phyloP scores from a whole-genome alignment of 306 rosid species.

The Quercus agrifolia region DNA sequence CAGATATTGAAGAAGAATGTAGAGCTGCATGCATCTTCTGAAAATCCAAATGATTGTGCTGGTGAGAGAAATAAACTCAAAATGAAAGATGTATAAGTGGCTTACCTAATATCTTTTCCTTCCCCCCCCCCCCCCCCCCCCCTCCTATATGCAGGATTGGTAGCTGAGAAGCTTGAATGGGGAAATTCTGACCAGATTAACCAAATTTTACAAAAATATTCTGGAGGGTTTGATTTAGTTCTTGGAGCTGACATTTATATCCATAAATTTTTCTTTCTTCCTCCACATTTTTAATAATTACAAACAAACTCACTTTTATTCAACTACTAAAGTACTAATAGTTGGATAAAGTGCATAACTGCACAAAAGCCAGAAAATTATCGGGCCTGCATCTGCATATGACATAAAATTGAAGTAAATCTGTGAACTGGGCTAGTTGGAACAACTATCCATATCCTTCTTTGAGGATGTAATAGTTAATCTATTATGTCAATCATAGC shows the following conservation, averaged over 20 bases:
- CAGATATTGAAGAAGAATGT: constrained; percentile 85
- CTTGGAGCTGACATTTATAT: constrained; percentile 98
- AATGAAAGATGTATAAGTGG: constrained; percentile 2
- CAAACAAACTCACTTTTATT: background rate
- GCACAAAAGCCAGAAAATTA: background rate
- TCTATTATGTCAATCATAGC: background rate
- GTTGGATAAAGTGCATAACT: background rate
- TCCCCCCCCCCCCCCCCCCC: background rate
- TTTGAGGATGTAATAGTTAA: background rate
- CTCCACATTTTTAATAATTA: constrained; percentile 8
- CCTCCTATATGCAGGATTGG: constrained; percentile 46
- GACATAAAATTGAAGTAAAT: background rate
- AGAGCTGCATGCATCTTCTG: constrained; percentile 68
- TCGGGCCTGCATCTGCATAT: background rate
- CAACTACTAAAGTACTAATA: background rate
- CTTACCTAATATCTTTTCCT: background rate
- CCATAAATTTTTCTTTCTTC: constrained; percentile 29
- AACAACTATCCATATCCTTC: background rate
- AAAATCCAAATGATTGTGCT: constrained; percentile 33
- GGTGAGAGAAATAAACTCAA: constrained; percentile 48
- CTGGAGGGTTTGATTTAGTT: constrained; percentile 70
- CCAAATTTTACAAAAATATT: constrained; percentile 52
- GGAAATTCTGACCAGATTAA: constrained; percentile 67
- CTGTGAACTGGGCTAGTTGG: background rate
- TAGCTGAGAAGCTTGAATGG: constrained; percentile 86